phyloP scores from a whole-genome alignment of 164 flowering plant genomes.

The Brasenia schreberi region DNA sequence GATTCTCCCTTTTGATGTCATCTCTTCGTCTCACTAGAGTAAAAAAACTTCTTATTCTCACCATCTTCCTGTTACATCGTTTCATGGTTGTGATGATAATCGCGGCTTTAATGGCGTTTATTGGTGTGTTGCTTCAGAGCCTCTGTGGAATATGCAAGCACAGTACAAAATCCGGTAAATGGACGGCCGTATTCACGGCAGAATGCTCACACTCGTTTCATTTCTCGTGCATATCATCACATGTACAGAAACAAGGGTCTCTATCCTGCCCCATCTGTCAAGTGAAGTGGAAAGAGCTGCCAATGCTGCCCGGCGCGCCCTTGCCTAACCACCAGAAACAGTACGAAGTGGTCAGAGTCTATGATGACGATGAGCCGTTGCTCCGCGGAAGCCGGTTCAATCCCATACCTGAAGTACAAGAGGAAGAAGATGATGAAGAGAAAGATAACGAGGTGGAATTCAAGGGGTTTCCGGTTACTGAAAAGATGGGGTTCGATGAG shows the following conservation, averaged over 20 bases:
- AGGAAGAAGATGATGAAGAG: conserved; percentile 13
- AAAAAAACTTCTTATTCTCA: conserved; percentile 3
- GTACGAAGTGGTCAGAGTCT: conserved; percentile 12
- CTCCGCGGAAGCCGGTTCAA: conserved; percentile 25
- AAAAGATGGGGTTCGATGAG: not conserved
- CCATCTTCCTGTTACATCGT: not conserved
- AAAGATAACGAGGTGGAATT: conserved; percentile 33
- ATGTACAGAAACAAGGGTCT: conserved; percentile 39
- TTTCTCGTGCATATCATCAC: conserved; percentile 77
- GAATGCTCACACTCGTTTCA: conserved; percentile 87
- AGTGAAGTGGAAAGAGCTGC: conserved; percentile 63
- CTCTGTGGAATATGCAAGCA: conserved; percentile 76
- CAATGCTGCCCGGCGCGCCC: conserved; percentile 38
- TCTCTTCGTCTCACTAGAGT: conserved; percentile 60
- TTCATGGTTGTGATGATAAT: not conserved
- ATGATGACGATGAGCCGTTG: conserved; percentile 77
- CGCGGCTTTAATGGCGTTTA: not conserved
- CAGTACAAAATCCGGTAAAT: conserved; percentile 72
- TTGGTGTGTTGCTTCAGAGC: conserved; percentile 31
- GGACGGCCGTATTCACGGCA: conserved; percentile 78
- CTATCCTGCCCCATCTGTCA: conserved; percentile 78
- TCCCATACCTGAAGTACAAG: conserved; percentile 62
- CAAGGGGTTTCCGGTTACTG: conserved; percentile 55
- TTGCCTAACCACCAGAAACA: not conserved
- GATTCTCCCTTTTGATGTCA: conserved; percentile 52